Base-by-base conservation (phyloP, 169 alveolate species). In the Cytauxzoon felis region DNA sequence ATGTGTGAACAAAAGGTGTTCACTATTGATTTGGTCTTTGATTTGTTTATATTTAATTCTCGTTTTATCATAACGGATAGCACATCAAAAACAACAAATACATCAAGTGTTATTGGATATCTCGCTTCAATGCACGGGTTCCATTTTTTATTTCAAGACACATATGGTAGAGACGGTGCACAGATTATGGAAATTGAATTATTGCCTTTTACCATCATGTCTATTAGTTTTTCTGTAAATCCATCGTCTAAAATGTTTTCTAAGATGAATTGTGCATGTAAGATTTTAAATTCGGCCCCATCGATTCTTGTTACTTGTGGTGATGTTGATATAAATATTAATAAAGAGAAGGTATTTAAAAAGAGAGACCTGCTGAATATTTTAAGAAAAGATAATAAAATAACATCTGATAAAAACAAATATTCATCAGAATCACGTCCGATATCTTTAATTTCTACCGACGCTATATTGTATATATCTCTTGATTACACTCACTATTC, bases 91-190 rank as follows among this genome's bases (percentile, higher is more conserved):
- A 38, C 45, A 38, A 38, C 13, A 38, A 38, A 32, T 21, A 32
- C 36, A 30, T 38, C 61, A 32, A 32, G 61, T 19, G 70, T 61
- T 16, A 73, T 57, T 63, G 79, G 69, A 33, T 73, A 63, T 24
- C 57, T 73, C 5, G 33, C 54, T 26, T 73, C 75, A 5, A 8
- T 52, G 9, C 21, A 18, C 3, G 84, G 84, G 11, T 11, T 52
- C 47, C 84, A 73, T 56, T 8, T 73, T 9, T 73, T 53, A 36
- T n/a, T 47, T 36, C 34, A 50, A 34, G 84, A 73, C 27, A 50
- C 64, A n/a, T 63, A 34, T 49, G 84, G 84, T 26, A 40, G 84
- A 2, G 84, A 63, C 52, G 84, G 84, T 11, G 43, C 80, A 38
- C 81, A 61, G 64, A 48, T 73, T 24, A 63, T 61, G 16, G 84